phyloP scores from a whole-genome alignment of 1,284 basidiomycete genomes.

The Xerocomus nothofagi region DNA sequence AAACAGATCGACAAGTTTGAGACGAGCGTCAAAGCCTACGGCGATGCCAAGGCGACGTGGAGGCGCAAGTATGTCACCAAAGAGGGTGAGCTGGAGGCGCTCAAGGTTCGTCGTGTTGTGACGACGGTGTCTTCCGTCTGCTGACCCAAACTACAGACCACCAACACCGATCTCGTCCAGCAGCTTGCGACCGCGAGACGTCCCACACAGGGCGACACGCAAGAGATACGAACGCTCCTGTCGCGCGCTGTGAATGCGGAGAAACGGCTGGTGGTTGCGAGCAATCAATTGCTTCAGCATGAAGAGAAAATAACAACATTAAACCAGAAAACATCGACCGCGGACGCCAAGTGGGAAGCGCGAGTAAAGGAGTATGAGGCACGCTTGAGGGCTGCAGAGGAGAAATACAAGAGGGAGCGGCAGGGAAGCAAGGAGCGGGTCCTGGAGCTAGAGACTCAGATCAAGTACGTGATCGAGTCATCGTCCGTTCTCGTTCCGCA shows the following conservation, averaged over 20 bases:
- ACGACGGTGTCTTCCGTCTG: not conserved
- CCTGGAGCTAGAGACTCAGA: conserved; percentile 64
- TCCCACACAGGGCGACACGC: conserved; percentile 63
- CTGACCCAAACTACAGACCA: conserved; percentile 45
- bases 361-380: conserved; percentile 90
- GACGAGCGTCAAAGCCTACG: conserved; percentile 78
- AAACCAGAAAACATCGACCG: conserved; percentile 65
- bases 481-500: not conserved
- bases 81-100: conserved; percentile 85
- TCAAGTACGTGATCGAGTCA: conserved; percentile 49
- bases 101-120: conserved; percentile 56
- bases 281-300: conserved; percentile 77
- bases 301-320: conserved; percentile 81
- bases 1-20: conserved; percentile 95
- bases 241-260: conserved; percentile 81
- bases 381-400: conserved; percentile 82
- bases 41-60: conserved; percentile 86
- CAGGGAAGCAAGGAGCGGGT: conserved; percentile 91
- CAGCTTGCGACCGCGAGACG: conserved; percentile 72
- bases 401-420: conserved; percentile 92
- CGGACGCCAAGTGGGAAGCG: conserved; percentile 89
- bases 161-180: conserved; percentile 73
- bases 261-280: conserved; percentile 74
- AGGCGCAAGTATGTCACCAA: conserved; percentile 79
- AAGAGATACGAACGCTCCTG: conserved; percentile 70